These are phyloP conservation scores for Mycosphaerella arachidis DNA, from an alignment of 2,329 filamentous ascomycete species.

Conservation along the genomic window DNA sequence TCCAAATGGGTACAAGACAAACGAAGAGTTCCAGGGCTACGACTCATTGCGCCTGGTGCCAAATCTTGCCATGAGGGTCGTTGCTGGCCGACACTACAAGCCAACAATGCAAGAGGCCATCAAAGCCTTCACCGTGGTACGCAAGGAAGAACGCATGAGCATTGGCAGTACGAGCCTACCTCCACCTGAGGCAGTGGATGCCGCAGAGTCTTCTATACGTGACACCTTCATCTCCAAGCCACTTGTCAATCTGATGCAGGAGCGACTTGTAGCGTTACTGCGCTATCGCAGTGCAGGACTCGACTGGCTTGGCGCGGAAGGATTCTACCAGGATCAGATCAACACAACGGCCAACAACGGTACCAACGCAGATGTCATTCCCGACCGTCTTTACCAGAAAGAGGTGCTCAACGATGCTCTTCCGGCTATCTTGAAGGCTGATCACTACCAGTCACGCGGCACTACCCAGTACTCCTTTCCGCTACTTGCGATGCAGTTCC, in stretches of 20 bases:
- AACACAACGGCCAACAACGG: constrained; percentile 2
- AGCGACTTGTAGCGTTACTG: constrained; percentile 59
- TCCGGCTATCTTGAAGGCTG: constrained; percentile 45
- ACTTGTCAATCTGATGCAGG: constrained; percentile 63
- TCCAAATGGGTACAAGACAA: constrained; percentile 54
- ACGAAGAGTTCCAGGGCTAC: constrained; percentile 51
- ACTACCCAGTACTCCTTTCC: constrained; percentile 46
- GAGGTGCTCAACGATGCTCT: constrained; percentile 33
- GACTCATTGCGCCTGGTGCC: constrained; percentile 34
- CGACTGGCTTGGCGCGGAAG: constrained; percentile 66
- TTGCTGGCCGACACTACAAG: constrained; percentile 68
- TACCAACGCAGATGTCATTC: constrained; percentile 26
- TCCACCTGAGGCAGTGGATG: constrained; percentile 26
- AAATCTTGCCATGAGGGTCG: constrained; percentile 60
- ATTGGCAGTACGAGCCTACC: constrained; percentile 10
- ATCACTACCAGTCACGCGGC: constrained; percentile 41
- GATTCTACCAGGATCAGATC: constrained; percentile 43
- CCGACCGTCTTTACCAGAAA: constrained; percentile 37
- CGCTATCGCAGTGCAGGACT: constrained; percentile 54
- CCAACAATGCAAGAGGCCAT: constrained; percentile 56
- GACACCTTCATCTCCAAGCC: constrained; percentile 68
- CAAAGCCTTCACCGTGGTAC: constrained; percentile 46
- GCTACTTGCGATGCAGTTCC: constrained; percentile 65
- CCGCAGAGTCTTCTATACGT: constrained; percentile 38
- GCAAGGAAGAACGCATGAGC: constrained; percentile 21